Percentiles rank a stretch among this genome's conserved stretches.
Conservation (phyloP, 2,329 filamentous ascomycete genomes). For the Fragosphaeria purpurea region DNA sequence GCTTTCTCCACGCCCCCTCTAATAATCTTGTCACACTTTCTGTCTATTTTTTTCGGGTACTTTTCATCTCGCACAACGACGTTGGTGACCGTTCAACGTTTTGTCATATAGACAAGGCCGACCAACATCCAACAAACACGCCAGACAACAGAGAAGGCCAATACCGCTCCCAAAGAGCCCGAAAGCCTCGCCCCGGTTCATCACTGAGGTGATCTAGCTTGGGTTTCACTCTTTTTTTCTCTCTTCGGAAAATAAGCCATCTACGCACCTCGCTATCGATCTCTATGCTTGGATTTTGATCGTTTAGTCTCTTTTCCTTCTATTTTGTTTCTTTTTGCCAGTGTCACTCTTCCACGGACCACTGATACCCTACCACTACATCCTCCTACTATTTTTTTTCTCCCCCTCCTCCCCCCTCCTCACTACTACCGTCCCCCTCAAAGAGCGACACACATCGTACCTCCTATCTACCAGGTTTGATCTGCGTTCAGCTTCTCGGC, state of each 20-base stretch:
- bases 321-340: neutral
- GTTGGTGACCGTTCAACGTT: neutral
- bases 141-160: neutral
- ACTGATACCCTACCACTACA: neutral
- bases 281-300: no score
- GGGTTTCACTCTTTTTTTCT: no score
- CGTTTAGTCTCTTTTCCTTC: no score
- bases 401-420: slow-evolving; percentile 10
- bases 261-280: no score
- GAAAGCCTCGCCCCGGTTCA: no score
- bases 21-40: neutral
- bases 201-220: no score
- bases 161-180: no score
- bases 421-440: neutral
- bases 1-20: neutral
- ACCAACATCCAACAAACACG: neutral
- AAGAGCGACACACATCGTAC: neutral
- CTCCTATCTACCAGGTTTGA: slow-evolving; percentile 14
- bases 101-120: slow-evolving; percentile 3
- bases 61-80: neutral
- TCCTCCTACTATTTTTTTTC: slow-evolving; percentile 17
- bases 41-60: neutral
- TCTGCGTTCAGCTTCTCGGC: slow-evolving; percentile 14
- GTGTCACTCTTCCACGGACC: neutral
- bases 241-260: no score